Evolutionary conservation across 306 rosid species (phyloP).

Genomic region (Sechiopsis laciniata): DNA sequence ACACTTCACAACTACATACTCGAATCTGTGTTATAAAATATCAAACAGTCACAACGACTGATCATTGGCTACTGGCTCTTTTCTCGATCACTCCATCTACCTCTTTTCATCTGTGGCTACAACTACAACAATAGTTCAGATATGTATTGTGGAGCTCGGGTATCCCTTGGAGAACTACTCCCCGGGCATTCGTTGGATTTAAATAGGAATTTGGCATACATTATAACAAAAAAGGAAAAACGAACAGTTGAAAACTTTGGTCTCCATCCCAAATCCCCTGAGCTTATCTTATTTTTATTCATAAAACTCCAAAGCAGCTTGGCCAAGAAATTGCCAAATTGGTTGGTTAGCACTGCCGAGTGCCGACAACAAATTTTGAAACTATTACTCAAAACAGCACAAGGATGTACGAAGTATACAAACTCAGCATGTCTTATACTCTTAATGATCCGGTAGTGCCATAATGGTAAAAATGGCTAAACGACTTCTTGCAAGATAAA

Average conservation of each 20-base stretch:
- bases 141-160: background rate
- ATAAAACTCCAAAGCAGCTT: background rate
- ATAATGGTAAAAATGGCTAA: background rate
- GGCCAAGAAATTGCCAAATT: background rate
- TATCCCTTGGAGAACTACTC: no score
- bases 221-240: background rate
- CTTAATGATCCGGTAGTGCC: background rate
- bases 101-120: background rate
- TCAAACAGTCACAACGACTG: no score
- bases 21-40: no score
- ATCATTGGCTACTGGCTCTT: background rate
- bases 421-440: background rate
- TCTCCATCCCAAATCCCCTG: background rate
- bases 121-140: background rate
- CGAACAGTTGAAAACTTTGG: background rate
- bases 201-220: no score
- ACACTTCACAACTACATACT: no score
- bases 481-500: background rate
- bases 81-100: background rate
- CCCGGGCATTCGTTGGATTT: no score
- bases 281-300: background rate
- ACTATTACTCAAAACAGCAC: background rate
- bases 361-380: background rate
- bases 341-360: background rate
- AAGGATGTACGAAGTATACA: background rate